Conservation (phyloP, 768 basidiomycete species). For the Chalciporus chontae region DNA sequence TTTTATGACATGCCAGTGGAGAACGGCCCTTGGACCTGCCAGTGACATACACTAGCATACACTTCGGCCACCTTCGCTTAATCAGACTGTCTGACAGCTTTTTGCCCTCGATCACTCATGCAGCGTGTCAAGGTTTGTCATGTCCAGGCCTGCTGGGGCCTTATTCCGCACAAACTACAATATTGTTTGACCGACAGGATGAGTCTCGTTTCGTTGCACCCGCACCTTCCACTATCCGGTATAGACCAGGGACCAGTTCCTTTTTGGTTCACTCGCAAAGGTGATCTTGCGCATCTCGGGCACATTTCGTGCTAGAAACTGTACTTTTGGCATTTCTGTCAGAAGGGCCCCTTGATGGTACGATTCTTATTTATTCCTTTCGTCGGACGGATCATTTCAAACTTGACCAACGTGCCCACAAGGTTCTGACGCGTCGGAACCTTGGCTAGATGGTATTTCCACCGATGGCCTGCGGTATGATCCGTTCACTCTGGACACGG, state of each 20-base stretch:
- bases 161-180: too few species aligned
- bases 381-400: conserved; percentile 9
- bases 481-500: background rate
- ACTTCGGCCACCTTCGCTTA: background rate
- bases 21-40: background rate
- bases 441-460: background rate
- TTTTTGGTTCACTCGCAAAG: background rate
- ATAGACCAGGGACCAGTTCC: background rate
- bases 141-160: background rate
- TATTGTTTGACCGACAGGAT: too few species aligned
- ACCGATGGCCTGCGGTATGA: background rate
- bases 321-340: background rate
- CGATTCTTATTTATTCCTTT: background rate
- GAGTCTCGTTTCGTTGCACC: background rate
- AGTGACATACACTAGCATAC: background rate
- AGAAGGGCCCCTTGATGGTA: background rate
- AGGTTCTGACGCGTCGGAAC: background rate
- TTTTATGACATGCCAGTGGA: too few species aligned
- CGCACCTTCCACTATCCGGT: background rate
- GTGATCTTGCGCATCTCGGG: background rate
- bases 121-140: background rate
- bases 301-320: background rate
- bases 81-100: background rate
- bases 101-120: background rate
- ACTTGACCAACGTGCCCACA: conserved; percentile 4